Base-by-base conservation (phyloP, 225 moss, liverwort and hornwort species). In the Physcomitrium patens region DNA sequence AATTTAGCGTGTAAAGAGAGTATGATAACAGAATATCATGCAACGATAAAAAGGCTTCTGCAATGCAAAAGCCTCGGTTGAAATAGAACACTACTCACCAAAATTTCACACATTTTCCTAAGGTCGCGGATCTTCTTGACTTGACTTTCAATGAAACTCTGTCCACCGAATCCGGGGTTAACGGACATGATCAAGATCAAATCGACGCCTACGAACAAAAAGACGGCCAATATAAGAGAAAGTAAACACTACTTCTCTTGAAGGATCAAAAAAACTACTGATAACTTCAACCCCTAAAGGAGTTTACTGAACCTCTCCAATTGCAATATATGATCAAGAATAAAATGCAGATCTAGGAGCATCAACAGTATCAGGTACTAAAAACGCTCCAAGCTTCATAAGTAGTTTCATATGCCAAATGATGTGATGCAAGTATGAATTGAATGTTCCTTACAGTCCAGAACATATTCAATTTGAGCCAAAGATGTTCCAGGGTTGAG, bases 111-210 rank as follows among this genome's bases (percentile, higher is more conserved):
- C 24, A 84, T 52, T 73, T 84, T 68, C 72, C 90, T 89, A 10
- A 99, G 83, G 8, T 93, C 93, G 45, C 75, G 82, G 31, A 99
- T 86, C 71, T 99, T 99, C 79, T 89, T 91, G 26, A 99, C 95
- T 88, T 99, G 99, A 42, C 91, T 91, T 77, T 99, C 99, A 28
- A 99, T 99, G 83, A 99, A 99, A 78, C 95, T 90, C 59, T 99
- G 99, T 80, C 99, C 99, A 80, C 99, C 99, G 63, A 99, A 99
- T 73, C 99, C 99, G 68, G 99, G 99, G 71, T 99, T 99, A 42
- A 95, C 99, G 73, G 95, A 99, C 97, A 99, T 99, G 65, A 99
- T 95, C 69, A 99, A 78, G 57, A 99, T 78, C 51, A 99, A 82
- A 76, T 99, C 96, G 60, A 94, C 96, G 50, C 86, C 96, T 96